These are phyloP conservation scores for Metrosideros polymorpha DNA, from an alignment of 441 rosid genomes.

Conservation along the genomic window DNA sequence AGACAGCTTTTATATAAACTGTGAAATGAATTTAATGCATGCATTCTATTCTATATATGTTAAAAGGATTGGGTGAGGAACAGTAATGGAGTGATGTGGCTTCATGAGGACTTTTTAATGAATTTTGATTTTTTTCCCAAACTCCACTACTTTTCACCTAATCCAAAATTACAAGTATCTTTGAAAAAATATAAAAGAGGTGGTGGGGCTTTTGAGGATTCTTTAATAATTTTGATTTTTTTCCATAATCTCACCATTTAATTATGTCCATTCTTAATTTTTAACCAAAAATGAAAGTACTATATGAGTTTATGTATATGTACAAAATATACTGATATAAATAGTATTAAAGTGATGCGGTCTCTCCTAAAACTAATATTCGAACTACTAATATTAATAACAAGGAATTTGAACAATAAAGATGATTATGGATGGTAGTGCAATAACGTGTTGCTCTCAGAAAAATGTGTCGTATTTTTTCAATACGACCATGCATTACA, in stretches of 20 bases:
- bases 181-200: neutral
- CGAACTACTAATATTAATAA: neutral
- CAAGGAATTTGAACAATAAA: neutral
- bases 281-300: neutral
- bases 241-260: neutral
- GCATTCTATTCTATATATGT: neutral
- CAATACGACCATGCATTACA: neutral
- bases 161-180: neutral
- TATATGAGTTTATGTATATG: neutral
- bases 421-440: neutral
- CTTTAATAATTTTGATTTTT: neutral
- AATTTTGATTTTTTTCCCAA: neutral
- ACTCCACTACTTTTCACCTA: neutral
- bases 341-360: neutral
- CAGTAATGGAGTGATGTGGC: neutral
- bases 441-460: neutral
- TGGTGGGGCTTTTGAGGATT: neutral
- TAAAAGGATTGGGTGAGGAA: neutral
- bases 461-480: neutral
- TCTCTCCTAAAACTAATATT: neutral
- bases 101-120: neutral
- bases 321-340: neutral
- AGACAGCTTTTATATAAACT: neutral
- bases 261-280: neutral
- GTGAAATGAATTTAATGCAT: neutral